Conservation (phyloP, 352 stramenopile species). For the Pythium myriotylum region DNA sequence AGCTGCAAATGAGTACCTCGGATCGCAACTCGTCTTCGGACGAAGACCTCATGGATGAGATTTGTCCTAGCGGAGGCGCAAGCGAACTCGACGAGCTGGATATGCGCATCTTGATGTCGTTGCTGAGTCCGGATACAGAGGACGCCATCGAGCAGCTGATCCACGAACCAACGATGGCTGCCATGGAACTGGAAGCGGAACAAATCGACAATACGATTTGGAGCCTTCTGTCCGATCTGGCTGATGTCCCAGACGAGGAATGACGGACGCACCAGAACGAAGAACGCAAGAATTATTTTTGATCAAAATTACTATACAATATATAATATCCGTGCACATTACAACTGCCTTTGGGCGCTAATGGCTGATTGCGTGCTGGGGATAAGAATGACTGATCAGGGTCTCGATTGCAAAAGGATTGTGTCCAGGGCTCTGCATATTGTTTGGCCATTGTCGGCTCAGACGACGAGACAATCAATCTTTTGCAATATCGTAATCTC, state of each 20-base stretch:
- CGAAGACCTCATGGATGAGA: constrained; percentile 5
- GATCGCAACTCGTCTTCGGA: not conserved
- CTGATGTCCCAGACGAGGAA: not conserved
- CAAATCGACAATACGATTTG: constrained; percentile 8
- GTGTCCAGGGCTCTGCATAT: too few relatives aligned
- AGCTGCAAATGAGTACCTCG: not conserved
- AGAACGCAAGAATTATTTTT: too few relatives aligned
- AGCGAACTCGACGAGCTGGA: constrained; percentile 10
- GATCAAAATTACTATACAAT: too few relatives aligned
- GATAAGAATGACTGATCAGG: too few relatives aligned
- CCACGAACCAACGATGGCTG: not conserved
- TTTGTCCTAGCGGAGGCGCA: not conserved
- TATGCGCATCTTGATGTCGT: constrained; percentile 9
- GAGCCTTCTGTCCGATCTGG: constrained; percentile 6
- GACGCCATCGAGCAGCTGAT: not conserved
- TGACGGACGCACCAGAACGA: not conserved
- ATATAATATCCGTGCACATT: too few relatives aligned
- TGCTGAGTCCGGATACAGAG: constrained; percentile 4
- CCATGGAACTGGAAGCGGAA: constrained; percentile 1
- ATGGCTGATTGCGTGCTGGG: too few relatives aligned
- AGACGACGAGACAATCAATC: too few relatives aligned
- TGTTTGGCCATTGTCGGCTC: too few relatives aligned
- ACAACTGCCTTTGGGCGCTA: too few relatives aligned
- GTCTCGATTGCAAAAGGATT: too few relatives aligned
- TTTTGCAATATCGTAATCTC: too few relatives aligned